Conservation (phyloP, 1,139 yeast genomes). For the Sugiyamaella grinbergsii region DNA sequence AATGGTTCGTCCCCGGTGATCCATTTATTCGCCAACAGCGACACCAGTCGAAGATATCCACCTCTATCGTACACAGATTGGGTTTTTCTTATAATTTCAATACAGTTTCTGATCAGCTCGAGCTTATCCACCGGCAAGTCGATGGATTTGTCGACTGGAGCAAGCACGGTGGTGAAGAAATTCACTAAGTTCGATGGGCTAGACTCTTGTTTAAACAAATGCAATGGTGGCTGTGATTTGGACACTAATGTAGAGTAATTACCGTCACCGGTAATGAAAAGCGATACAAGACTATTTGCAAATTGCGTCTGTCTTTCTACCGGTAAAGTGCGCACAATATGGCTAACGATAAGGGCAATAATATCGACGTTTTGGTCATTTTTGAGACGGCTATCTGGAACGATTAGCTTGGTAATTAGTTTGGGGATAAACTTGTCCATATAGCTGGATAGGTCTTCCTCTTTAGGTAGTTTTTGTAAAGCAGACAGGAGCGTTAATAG, state of each 20-base stretch:
- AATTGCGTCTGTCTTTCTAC: not conserved
- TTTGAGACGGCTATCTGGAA: conserved; percentile 21
- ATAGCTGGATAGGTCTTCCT: conserved; percentile 16
- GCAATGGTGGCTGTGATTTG: not conserved
- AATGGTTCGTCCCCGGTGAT: conserved; percentile 18
- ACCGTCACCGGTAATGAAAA: conserved; percentile 27
- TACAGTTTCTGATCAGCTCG: conserved; percentile 33
- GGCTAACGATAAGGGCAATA: conserved; percentile 24
- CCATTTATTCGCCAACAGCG: conserved; percentile 64
- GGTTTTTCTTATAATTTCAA: conserved; percentile 34
- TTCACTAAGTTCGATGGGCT: conserved; percentile 49
- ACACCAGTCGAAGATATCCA: conserved; percentile 60
- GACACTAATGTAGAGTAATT: conserved; percentile 8
- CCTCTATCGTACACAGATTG: conserved; percentile 46
- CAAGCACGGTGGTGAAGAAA: conserved; percentile 44
- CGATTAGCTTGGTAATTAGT: conserved; percentile 28
- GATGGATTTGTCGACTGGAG: conserved; percentile 31
- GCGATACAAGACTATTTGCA: conserved; percentile 26
- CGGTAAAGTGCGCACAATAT: conserved; percentile 1
- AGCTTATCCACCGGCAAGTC: conserved; percentile 14
- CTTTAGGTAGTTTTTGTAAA: conserved; percentile 24
- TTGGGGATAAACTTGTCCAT: conserved; percentile 32
- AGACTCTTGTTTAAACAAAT: conserved; percentile 13
- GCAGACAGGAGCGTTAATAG: conserved; percentile 31
- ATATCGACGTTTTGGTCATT: conserved; percentile 28